A percentile compares a stretch with the other conserved stretches of the same genome.
phyloP scores from a whole-genome alignment of 768 basidiomycete genomes.

The Artomyces pyxidatus region DNA sequence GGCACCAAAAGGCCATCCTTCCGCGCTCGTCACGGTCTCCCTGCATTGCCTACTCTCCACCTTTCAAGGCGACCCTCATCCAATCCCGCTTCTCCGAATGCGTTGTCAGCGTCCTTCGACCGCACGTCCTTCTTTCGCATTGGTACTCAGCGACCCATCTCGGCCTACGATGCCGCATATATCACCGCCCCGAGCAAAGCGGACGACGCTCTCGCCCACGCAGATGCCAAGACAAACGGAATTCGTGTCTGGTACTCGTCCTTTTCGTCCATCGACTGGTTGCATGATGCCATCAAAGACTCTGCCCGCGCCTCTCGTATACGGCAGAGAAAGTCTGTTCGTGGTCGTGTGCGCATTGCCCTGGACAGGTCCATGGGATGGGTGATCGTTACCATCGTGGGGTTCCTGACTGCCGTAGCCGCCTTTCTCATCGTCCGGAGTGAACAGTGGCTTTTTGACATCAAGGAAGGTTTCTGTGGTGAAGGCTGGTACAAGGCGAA shows the following conservation, averaged over 20 bases:
- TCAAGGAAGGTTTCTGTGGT: slow-evolving; percentile 85
- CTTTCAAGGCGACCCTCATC: slow-evolving; percentile 19
- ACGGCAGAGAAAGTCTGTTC: slow-evolving; percentile 58
- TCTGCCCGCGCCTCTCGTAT: slow-evolving; percentile 73
- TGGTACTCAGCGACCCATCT: slow-evolving; percentile 52
- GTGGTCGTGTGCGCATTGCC: slow-evolving; percentile 52
- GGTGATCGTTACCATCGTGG: slow-evolving; percentile 84
- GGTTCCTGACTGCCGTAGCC: slow-evolving; percentile 74
- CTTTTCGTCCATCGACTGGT: slow-evolving; percentile 90
- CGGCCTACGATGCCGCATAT: slow-evolving; percentile 69
- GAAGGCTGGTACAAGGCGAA: slow-evolving; percentile 64
- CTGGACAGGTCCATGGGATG: slow-evolving; percentile 81
- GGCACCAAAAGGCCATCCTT: slow-evolving; percentile 17
- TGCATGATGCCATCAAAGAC: slow-evolving; percentile 94
- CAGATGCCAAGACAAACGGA: slow-evolving; percentile 70
- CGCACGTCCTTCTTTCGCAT: slow-evolving; percentile 33
- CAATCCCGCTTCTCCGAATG: slow-evolving; percentile 29
- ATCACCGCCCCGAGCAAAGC: slow-evolving; percentile 27
- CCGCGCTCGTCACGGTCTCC: slow-evolving; percentile 27
- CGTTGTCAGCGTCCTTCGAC: slow-evolving; percentile 19
- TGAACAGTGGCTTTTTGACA: slow-evolving; percentile 86
- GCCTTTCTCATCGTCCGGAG: slow-evolving; percentile 82
- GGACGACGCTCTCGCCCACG: slow-evolving; percentile 30
- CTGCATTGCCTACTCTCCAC: slow-evolving; percentile 29
- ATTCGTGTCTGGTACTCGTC: slow-evolving; percentile 90